Evolutionary conservation across 2,329 filamentous ascomycete species (phyloP).

Genomic region (Diaporthe sp.): DNA sequence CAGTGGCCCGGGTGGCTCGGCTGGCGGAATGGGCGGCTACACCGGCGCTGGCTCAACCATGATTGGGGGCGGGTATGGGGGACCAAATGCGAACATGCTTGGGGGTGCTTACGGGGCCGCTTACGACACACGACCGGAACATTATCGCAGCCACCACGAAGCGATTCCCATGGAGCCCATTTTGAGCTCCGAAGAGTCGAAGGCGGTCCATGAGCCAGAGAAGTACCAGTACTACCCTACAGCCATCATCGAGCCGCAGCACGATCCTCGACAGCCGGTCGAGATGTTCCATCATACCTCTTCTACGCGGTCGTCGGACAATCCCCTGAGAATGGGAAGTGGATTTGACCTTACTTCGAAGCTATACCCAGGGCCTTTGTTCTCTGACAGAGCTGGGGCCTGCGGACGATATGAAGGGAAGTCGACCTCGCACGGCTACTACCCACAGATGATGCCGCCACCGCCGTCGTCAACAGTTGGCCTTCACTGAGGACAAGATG

Average conservation of each 20-base stretch:
- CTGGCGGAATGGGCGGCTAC: slow-evolving; percentile 70
- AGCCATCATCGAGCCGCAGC: slow-evolving; percentile 63
- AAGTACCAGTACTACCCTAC: slow-evolving; percentile 69
- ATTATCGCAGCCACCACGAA: slow-evolving; percentile 62
- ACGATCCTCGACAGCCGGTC: slow-evolving; percentile 59
- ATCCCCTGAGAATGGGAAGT: slow-evolving; percentile 48
- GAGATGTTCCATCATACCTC: slow-evolving; percentile 61
- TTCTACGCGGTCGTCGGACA: slow-evolving; percentile 52
- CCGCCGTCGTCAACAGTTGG: slow-evolving; percentile 53
- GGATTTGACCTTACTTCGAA: slow-evolving; percentile 54
- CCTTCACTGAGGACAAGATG: slow-evolving; percentile 51
- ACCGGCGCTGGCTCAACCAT: slow-evolving; percentile 52
- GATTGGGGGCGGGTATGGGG: slow-evolving; percentile 56
- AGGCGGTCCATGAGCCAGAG: slow-evolving; percentile 63
- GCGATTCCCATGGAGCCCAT: slow-evolving; percentile 66
- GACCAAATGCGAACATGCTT: slow-evolving; percentile 56
- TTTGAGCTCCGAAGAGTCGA: slow-evolving; percentile 66
- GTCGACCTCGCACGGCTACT: slow-evolving; percentile 65
- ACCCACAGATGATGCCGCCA: slow-evolving; percentile 63
- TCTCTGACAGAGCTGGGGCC: slow-evolving; percentile 51
- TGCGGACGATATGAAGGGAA: slow-evolving; percentile 69
- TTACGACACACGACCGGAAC: slow-evolving; percentile 57
- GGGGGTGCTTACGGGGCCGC: slow-evolving; percentile 52
- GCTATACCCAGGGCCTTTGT: slow-evolving; percentile 59
- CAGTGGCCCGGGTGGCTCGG: slow-evolving; percentile 76